These are phyloP conservation scores for Olyra latifolia DNA, from an alignment of 176 grass and related monocot genomes.

Conservation along the genomic window DNA sequence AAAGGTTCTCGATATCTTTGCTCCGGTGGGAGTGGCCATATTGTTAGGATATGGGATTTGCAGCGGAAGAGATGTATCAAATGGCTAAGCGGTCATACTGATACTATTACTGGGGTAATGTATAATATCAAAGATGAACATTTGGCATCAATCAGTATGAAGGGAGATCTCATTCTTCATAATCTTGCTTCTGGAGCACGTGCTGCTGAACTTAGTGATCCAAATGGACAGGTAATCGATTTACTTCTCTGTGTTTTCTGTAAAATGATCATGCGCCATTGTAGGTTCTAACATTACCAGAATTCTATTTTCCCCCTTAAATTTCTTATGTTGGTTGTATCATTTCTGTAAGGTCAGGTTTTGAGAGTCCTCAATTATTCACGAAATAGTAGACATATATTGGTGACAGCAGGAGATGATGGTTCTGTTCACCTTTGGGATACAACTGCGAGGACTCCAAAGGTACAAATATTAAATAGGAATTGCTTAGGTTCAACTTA, in stretches of 20 bases:
- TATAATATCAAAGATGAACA: slow-evolving; percentile 99
- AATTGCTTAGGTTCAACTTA: slow-evolving; percentile 14
- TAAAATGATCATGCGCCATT: neutral
- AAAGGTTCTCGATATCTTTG: slow-evolving; percentile 97
- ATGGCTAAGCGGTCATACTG: slow-evolving; percentile 89
- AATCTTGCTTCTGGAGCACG: slow-evolving; percentile 97
- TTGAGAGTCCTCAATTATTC: slow-evolving; percentile 98
- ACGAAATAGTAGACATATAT: slow-evolving; percentile 77
- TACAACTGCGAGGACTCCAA: slow-evolving; percentile 83
- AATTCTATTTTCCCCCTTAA: slow-evolving; percentile 27
- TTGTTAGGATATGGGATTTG: slow-evolving; percentile 96
- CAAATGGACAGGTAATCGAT: slow-evolving; percentile 86
- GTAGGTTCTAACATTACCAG: slow-evolving; percentile 3
- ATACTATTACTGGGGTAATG: slow-evolving; percentile 91
- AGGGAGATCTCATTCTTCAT: slow-evolving; percentile 98
- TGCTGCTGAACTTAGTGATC: slow-evolving; percentile 91
- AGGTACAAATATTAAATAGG: slow-evolving; percentile 51
- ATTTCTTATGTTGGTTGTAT: slow-evolving; percentile 29
- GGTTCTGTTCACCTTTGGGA: slow-evolving; percentile 99
- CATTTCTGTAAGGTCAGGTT: slow-evolving; percentile 65
- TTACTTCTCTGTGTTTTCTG: slow-evolving; percentile 11
- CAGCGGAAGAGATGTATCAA: slow-evolving; percentile 95
- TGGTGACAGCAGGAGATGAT: slow-evolving; percentile 92
- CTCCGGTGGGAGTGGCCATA: slow-evolving; percentile 92
- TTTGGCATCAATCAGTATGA: slow-evolving; percentile 92